Conservation (phyloP, 1,139 yeast genomes). For the Kodamaea derodonti region DNA sequence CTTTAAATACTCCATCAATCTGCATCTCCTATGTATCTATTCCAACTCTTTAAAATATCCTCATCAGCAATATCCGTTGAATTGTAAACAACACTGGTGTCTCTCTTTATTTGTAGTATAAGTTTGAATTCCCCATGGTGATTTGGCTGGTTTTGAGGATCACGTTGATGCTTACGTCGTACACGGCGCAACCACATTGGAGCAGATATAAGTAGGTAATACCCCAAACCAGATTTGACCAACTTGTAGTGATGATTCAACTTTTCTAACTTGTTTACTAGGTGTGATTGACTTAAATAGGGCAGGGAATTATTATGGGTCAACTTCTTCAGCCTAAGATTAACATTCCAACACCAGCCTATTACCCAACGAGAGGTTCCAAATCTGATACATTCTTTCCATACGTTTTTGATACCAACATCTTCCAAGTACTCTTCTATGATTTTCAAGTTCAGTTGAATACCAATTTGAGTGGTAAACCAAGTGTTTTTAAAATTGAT, state of each 20-base stretch:
- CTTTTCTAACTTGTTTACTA: background rate
- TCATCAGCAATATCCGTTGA: background rate
- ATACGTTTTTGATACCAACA: constrained; percentile 5
- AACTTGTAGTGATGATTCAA: background rate
- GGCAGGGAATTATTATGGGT: too few relatives aligned
- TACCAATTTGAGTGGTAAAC: constrained; percentile 20
- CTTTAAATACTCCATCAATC: too few relatives aligned
- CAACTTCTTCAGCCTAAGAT: constrained; percentile 1
- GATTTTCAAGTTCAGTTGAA: constrained; percentile 10
- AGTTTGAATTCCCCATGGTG: background rate
- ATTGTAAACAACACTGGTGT: background rate
- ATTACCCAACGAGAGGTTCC: constrained; percentile 19
- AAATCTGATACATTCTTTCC: constrained; percentile 10
- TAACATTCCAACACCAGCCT: constrained; percentile 14
- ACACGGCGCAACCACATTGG: constrained; percentile 10
- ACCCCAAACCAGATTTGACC: background rate
- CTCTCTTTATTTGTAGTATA: background rate
- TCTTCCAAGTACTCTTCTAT: constrained; percentile 8
- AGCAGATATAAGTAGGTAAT: constrained; percentile 2
- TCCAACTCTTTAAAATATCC: constrained; percentile 1
- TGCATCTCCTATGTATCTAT: too few relatives aligned
- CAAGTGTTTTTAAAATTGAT: constrained; percentile 13
- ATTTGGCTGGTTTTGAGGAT: too few relatives aligned
- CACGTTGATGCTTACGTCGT: constrained; percentile 3
- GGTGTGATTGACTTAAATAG: too few relatives aligned